Percentiles rank a stretch among this genome's conserved stretches.
phyloP scores from a whole-genome alignment of 2,329 filamentous ascomycete species.

The Gnomoniopsis sp. region DNA sequence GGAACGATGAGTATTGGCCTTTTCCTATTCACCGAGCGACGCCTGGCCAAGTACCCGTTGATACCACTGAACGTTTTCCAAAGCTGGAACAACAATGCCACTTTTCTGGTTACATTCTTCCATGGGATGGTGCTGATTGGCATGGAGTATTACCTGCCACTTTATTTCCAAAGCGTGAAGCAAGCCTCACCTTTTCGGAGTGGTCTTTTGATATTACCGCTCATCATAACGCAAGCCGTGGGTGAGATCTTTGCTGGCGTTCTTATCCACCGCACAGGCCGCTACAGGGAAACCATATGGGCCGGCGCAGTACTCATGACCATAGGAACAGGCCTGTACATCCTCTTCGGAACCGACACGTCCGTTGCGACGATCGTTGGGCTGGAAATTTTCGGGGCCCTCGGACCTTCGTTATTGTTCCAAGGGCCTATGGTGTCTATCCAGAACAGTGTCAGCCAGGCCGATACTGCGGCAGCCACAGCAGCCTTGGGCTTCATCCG shows the following conservation, averaged over 20 bases:
- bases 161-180: slow-evolving; percentile 64
- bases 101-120: slow-evolving; percentile 38
- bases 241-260: slow-evolving; percentile 18
- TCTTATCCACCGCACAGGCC: slow-evolving; percentile 47
- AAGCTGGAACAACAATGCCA: slow-evolving; percentile 49
- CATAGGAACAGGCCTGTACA: slow-evolving; percentile 52
- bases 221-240: background rate
- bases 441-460: slow-evolving; percentile 53
- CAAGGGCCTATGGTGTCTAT: slow-evolving; percentile 52
- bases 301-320: slow-evolving; percentile 47
- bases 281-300: slow-evolving; percentile 51
- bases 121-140: slow-evolving; percentile 55
- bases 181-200: slow-evolving; percentile 51
- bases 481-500: slow-evolving; percentile 55
- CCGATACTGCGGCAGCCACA: slow-evolving; percentile 58
- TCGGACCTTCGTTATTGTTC: slow-evolving; percentile 25
- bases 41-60: slow-evolving; percentile 59
- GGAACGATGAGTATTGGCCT: slow-evolving; percentile 42
- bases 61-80: slow-evolving; percentile 60
- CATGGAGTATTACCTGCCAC: slow-evolving; percentile 62
- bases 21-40: slow-evolving; percentile 58
- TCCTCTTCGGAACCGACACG: slow-evolving; percentile 37
- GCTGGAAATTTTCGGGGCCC: background rate
- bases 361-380: background rate
- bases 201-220: slow-evolving; percentile 29